These are phyloP conservation scores for Vitis amurensis DNA, from an alignment of 164 flowering plant species.

Conservation along the genomic window DNA sequence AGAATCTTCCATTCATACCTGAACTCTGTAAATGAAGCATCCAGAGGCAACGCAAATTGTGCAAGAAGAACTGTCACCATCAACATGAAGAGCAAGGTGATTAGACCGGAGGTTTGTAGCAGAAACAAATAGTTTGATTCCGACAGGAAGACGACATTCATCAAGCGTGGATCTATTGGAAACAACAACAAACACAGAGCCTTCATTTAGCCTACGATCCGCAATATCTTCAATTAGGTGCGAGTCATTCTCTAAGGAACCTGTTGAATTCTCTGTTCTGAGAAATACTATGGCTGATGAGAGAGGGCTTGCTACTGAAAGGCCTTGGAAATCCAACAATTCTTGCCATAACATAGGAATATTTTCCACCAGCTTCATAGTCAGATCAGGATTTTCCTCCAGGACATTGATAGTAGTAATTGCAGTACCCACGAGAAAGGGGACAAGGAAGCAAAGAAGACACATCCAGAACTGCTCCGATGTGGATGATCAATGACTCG, in stretches of 20 bases:
- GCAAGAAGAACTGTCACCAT: conserved; percentile 42
- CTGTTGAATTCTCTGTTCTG: conserved; percentile 60
- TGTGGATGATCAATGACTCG: too few species aligned
- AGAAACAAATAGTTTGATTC: conserved; percentile 76
- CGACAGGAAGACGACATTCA: conserved; percentile 73
- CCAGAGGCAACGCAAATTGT: conserved; percentile 74
- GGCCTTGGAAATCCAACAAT: conserved; percentile 56
- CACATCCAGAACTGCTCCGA: conserved; percentile 22
- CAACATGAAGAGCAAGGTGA: conserved; percentile 55
- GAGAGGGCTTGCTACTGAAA: conserved; percentile 65
- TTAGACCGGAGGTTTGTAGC: conserved; percentile 83
- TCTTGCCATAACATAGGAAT: conserved; percentile 68
- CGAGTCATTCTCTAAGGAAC: conserved; percentile 57
- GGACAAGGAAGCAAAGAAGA: conserved; percentile 98
- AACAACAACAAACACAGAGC: conserved; percentile 53
- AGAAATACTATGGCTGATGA: conserved; percentile 80
- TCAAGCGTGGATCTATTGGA: conserved; percentile 80
- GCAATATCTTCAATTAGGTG: conserved; percentile 71
- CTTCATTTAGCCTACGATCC: conserved; percentile 64
- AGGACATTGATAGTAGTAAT: conserved; percentile 67
- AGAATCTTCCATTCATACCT: conserved; percentile 62
- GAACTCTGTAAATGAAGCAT: conserved; percentile 49
- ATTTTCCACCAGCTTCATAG: conserved; percentile 53
- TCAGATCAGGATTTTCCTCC: conserved; percentile 58
- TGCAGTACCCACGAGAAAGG: conserved; percentile 92